Evolutionary conservation across 2,329 filamentous ascomycete genomes (phyloP), one percentile per base, ranked within the genome.

Genomic region (Phialophora macrospora): DNA sequence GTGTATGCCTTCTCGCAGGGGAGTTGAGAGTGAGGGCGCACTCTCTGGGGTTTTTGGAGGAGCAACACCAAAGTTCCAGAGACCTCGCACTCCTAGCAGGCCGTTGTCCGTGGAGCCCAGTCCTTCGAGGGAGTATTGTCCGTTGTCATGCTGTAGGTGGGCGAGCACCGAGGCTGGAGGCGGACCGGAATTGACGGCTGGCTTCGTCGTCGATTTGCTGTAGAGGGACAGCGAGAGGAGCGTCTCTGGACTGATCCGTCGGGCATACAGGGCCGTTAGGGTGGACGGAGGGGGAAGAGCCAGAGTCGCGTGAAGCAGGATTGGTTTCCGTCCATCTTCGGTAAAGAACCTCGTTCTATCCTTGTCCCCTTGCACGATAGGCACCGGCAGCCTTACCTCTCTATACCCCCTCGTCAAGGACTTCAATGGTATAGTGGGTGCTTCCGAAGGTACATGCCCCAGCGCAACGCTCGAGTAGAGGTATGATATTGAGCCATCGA

Each of bases 401-500:
- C 90, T 87, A 77, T 97, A 98, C 1, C 94, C 93, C 63, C 87
- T 87, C 57, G 97, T 86, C 24, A 97, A 85, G 71, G 89, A 85
- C 34, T 89, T 89, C 9, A 99, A 82, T 14, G 92, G 88, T 44
- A 97, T 89, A 24, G 85, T 81, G 55, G 89, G 88, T 72, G 92
- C 96, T 77, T 87, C 86, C 77, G 83, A 92, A 69, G 80, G 79
- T 22, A 86, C 80, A 59, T 88, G 83, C 46, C 83, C 80, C 63
- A 98, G 84, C 12, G 92, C 88, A 8, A 95, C 84, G 2, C 92
- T 96, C 56, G 93, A 96, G 81, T 96, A 98, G 61, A 99, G 87
- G 79, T 98, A 99, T 14, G 93, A 96, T 64, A 99, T 86, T n/a
- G 93, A 97, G 76, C 95, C 95, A 80, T 98, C 94, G 59, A 99